Evolutionary conservation across 2,329 filamentous ascomycete species (phyloP).

Genomic region (Botrytis cinerea): DNA sequence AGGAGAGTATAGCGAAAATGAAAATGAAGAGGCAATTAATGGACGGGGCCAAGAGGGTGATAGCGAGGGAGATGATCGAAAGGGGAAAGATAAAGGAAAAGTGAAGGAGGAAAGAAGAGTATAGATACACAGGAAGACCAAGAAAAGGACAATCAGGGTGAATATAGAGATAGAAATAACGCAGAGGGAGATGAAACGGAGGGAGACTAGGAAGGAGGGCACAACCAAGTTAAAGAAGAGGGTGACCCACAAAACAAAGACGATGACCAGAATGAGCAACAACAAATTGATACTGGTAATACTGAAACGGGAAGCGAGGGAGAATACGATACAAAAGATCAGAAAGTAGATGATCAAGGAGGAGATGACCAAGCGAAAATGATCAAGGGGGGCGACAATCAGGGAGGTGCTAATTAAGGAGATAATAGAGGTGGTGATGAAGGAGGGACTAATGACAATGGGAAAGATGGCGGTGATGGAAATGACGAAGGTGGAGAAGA

Average conservation of each 20-base stretch:
- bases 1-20: not conserved
- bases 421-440: no score
- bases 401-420: not conserved
- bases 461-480: not conserved
- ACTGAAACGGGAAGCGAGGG: not conserved
- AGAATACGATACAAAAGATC: not conserved
- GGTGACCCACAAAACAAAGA: no score
- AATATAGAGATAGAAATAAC: not conserved
- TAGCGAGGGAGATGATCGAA: no score
- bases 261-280: no score
- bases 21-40: not conserved
- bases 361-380: no score
- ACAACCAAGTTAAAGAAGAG: no score
- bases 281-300: not conserved
- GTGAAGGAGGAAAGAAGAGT: fast-evolving
- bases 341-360: not conserved
- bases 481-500: not conserved
- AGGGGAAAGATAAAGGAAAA: not conserved
- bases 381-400: not conserved
- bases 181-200: not conserved
- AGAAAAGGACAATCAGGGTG: not conserved
- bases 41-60: not conserved
- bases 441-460: no score
- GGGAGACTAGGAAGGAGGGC: not conserved
- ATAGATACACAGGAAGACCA: not conserved